Evolutionary conservation across 108 stramenopile species (phyloP), one percentile per base, ranked within the genome.

Genomic region (Discostella pseudostelligera): DNA sequence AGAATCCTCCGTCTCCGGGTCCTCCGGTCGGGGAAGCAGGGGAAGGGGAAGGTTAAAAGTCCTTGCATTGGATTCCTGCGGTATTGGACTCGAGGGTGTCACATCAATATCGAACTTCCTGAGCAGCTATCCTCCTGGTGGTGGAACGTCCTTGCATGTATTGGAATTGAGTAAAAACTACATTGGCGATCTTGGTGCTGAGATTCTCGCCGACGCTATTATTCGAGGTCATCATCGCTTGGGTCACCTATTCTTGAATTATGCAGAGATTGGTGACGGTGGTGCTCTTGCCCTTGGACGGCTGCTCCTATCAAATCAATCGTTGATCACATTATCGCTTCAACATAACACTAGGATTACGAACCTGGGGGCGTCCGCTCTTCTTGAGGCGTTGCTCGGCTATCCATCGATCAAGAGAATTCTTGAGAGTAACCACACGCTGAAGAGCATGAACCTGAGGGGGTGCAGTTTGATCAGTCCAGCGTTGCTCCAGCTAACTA

Each of bases 91-190:
- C 2, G 9, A 16, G 0, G 63, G 63, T 8, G 48, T 22, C 6
- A 12, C 46, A 14, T 65, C 44, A 12, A 60, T 70, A 6, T 45
- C 61, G 2, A 36, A 28, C 14, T 49, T 64, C 11, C 39, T 72
- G 37, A 14, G 3, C 13, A n/a, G 11, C 29, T 54, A 37, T 16
- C 6, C 54, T n/a, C n/a, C n/a, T n/a, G n/a, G n/a, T 32, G 13
- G 35, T 19, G 57, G 66, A 11, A 12, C 48, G 14, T 63, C 56
- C 14, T 49, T 72, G 29, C 63, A 48, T 26, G 40, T 65, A 21
- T 44, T 72, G 49, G 79, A 81, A 42, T 66, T 88, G 60, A 63
- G 67, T 37, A 73, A 62, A 39, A 88, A 88, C 50, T 46, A 62
- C 10, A 76, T 88, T 51, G 69, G 76, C 8, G 56, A 72, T 14